These are phyloP conservation scores for Gymnopilus dilepis DNA, from an alignment of 768 basidiomycete genomes.

Conservation along the genomic window DNA sequence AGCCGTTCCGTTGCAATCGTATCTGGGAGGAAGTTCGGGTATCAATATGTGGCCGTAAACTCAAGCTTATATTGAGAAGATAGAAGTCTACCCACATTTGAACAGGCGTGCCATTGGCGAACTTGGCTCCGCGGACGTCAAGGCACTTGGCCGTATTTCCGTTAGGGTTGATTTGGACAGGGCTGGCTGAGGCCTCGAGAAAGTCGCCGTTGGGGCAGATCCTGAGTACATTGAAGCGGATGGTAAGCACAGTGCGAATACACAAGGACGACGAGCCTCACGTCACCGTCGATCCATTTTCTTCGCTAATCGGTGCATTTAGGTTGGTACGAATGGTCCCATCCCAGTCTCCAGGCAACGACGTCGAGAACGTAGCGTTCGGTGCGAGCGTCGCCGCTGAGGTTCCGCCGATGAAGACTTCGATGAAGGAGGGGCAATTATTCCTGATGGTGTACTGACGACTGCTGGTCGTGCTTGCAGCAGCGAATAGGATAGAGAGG, in stretches of 20 bases:
- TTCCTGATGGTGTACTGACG: slow-evolving; percentile 27
- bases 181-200: slow-evolving; percentile 21
- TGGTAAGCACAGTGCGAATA: neutral
- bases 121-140: slow-evolving; percentile 37
- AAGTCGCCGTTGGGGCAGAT: slow-evolving; percentile 34
- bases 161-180: slow-evolving; percentile 31
- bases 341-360: slow-evolving; percentile 24
- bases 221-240: slow-evolving; percentile 17
- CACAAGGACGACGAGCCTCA: slow-evolving; percentile 16
- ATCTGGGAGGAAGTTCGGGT: slow-evolving; percentile 9
- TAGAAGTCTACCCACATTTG: slow-evolving; percentile 32
- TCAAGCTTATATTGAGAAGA: neutral
- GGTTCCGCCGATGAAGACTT: slow-evolving; percentile 29
- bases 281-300: slow-evolving; percentile 34
- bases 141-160: slow-evolving; percentile 35
- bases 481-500: slow-evolving; percentile 9
- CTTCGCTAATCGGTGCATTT: no score
- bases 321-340: slow-evolving; percentile 27
- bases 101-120: slow-evolving; percentile 38
- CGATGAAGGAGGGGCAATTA: slow-evolving; percentile 27
- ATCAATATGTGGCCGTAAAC: neutral
- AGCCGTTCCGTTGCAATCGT: slow-evolving; percentile 30
- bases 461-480: slow-evolving; percentile 14
- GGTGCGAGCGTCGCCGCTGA: slow-evolving; percentile 21
- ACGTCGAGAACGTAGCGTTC: slow-evolving; percentile 15